Evolutionary conservation across 2,329 filamentous ascomycete species (phyloP).

Genomic region (Alternaria sp.): DNA sequence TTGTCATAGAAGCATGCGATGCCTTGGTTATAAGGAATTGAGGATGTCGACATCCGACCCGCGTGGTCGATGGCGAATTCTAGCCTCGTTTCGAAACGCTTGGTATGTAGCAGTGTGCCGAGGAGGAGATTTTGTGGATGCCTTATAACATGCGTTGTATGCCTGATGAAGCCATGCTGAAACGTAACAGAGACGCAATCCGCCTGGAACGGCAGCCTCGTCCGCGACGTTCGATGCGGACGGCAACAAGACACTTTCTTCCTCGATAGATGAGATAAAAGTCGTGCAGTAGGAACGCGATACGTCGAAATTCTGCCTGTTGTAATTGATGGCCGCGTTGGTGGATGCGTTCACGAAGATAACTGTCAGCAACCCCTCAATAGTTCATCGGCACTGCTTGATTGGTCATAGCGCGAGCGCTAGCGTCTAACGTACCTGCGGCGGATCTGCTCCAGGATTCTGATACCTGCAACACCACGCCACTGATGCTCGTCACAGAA

Average conservation of each 20-base stretch:
- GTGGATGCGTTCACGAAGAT: background rate
- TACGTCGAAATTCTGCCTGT: background rate
- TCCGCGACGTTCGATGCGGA: background rate
- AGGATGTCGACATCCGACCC: background rate
- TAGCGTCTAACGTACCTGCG: slow-evolving; percentile 26
- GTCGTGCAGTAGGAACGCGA: background rate
- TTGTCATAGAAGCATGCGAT: background rate
- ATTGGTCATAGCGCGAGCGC: slow-evolving; percentile 11
- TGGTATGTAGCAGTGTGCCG: slow-evolving; percentile 1
- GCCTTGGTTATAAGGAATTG: background rate
- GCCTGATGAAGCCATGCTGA: slow-evolving; percentile 25
- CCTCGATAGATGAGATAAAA: fast-evolving
- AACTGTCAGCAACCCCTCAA: background rate
- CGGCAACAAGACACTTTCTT: background rate
- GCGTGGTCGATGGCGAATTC: background rate
- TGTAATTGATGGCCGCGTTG: background rate
- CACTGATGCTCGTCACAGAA: slow-evolving; percentile 13
- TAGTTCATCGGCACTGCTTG: slow-evolving; percentile 17
- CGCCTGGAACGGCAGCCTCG: slow-evolving; percentile 19
- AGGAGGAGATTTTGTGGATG: slow-evolving; percentile 3
- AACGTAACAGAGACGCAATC: slow-evolving; percentile 25
- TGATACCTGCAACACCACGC: slow-evolving; percentile 26
- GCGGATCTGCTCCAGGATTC: slow-evolving; percentile 25
- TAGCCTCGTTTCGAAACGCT: slow-evolving; percentile 4
- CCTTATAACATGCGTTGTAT: slow-evolving; percentile 8